These are phyloP conservation scores for Decorospora gaudefroyi DNA, from an alignment of 2,329 filamentous ascomycete species.

Conservation along the genomic window DNA sequence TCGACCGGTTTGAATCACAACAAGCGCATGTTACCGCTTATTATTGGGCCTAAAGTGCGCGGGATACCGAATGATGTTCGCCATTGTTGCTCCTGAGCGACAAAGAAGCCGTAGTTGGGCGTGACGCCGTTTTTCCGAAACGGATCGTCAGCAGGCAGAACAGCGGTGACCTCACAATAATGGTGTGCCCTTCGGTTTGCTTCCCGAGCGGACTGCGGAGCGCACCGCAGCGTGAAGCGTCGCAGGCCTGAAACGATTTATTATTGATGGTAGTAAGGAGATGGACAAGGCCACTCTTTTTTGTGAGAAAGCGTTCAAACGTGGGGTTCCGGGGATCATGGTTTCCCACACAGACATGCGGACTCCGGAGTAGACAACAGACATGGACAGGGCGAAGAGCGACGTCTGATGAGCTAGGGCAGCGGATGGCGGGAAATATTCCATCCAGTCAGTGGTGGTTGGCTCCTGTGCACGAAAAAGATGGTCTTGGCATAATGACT, in stretches of 20 bases:
- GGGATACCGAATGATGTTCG: constrained; percentile 4
- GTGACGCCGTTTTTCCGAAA: constrained; percentile 18
- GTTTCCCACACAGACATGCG: constrained; percentile 17
- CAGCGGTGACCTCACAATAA: constrained; percentile 26
- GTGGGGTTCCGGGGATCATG: constrained; percentile 32
- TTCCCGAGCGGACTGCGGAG: constrained; percentile 15
- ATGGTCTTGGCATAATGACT: constrained; percentile 19
- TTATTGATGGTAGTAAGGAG: constrained; percentile 9
- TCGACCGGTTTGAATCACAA: too few species aligned
- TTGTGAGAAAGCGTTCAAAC: constrained; percentile 21
- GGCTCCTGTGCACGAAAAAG: constrained; percentile 6
- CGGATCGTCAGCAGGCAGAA: constrained; percentile 29
- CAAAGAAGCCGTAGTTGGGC: too few species aligned
- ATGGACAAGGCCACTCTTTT: constrained; percentile 16
- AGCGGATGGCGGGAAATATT: constrained; percentile 9
- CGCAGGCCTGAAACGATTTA: constrained; percentile 15
- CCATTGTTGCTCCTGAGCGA: constrained; percentile 2
- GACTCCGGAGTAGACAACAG: constrained; percentile 1
- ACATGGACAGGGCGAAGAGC: constrained; percentile 2
- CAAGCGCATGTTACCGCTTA: too few species aligned
- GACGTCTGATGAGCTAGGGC: constrained; percentile 3
- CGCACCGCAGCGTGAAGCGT: constrained; percentile 20
- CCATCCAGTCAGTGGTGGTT: constrained; percentile 6
- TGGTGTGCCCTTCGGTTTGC: constrained; percentile 1
- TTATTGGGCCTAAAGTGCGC: constrained; percentile 6